Percentiles rank a stretch among this genome's conserved stretches.
These are phyloP conservation scores for Xylaria digitata DNA, from an alignment of 2,329 filamentous ascomycete species.

Conservation along the genomic window DNA sequence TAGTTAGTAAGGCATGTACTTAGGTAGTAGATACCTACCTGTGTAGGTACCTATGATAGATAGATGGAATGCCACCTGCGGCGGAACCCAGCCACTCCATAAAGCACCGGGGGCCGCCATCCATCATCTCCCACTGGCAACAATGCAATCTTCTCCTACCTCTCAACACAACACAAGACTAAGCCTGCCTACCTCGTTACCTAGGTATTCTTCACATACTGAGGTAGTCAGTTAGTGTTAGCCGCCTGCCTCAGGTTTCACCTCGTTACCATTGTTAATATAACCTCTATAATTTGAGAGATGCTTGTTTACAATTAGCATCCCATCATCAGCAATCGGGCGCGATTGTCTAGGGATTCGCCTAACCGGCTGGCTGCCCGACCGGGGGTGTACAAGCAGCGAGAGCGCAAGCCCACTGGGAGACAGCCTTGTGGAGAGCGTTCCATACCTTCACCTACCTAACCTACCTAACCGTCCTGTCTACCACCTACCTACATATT, in stretches of 20 bases:
- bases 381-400: conserved; percentile 23
- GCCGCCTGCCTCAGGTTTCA: background rate
- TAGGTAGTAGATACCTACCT: too few species aligned
- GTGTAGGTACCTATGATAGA: too few species aligned
- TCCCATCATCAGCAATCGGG: background rate
- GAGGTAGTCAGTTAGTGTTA: background rate
- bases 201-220: background rate
- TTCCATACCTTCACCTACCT: background rate
- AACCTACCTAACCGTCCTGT: background rate
- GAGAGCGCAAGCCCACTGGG: conserved; percentile 6
- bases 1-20: too few species aligned
- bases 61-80: conserved; percentile 21
- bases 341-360: conserved; percentile 4
- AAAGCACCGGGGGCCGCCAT: conserved; percentile 28
- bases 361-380: conserved; percentile 24
- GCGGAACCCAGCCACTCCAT: conserved; percentile 24
- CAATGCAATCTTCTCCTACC: conserved; percentile 18
- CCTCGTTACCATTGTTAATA: background rate
- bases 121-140: conserved; percentile 2
- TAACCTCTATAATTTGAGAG: background rate
- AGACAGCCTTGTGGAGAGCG: conserved; percentile 31
- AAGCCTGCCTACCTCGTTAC: background rate
- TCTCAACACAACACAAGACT: conserved; percentile 1
- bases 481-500: background rate
- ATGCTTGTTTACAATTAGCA: background rate